Evolutionary conservation across 768 basidiomycete species (phyloP).

Genomic region (Pleurotus platypus): DNA sequence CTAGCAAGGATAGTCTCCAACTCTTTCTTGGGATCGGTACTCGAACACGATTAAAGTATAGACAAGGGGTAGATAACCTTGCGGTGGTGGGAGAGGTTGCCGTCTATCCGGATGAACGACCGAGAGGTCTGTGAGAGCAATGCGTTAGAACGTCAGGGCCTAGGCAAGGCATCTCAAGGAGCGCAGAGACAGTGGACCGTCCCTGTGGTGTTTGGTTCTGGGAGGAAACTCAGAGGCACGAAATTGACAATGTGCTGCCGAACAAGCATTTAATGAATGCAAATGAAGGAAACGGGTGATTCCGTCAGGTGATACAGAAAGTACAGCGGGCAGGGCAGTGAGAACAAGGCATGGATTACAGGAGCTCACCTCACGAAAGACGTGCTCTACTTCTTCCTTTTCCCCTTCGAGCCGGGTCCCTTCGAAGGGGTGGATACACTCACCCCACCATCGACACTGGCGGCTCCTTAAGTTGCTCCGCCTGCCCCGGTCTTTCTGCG

Average conservation of each 20-base stretch:
- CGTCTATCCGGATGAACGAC: neutral
- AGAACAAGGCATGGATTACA: neutral
- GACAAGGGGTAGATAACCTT: neutral
- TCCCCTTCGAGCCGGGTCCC: conserved; percentile 50
- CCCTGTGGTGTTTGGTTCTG: conserved; percentile 3
- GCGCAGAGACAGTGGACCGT: neutral
- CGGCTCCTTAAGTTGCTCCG: conserved; percentile 67
- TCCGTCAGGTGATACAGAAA: conserved; percentile 19
- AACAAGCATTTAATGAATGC: neutral
- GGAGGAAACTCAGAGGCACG: neutral
- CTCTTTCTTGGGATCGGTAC: neutral
- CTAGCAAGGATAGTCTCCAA: neutral
- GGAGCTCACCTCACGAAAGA: conserved; percentile 3
- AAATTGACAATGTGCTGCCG: neutral
- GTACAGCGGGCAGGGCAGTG: neutral
- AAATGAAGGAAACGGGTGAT: conserved; percentile 13
- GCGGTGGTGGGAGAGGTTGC: neutral
- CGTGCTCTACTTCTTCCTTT: conserved; percentile 58
- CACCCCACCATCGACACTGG: conserved; percentile 31
- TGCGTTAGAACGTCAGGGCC: neutral
- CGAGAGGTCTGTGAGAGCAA: neutral
- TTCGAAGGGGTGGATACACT: conserved; percentile 29
- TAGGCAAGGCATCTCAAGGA: neutral
- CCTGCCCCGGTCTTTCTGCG: conserved; percentile 44
- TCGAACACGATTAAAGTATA: neutral